These are phyloP conservation scores for Brassica carinata DNA, from an alignment of 345 rosid genomes.

Conservation along the genomic window DNA sequence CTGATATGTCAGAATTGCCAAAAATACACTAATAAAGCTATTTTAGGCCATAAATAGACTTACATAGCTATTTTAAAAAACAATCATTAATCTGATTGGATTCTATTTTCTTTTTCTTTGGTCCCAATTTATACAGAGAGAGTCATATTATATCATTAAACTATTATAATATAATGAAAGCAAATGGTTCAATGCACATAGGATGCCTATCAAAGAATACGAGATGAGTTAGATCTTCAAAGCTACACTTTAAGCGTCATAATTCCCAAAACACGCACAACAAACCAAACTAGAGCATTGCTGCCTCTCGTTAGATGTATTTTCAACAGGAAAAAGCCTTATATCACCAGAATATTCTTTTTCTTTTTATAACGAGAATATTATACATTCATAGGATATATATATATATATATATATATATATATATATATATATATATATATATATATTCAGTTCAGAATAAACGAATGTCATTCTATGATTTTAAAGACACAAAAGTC, in stretches of 20 bases:
- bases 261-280: constrained; percentile 6
- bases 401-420: too few species aligned
- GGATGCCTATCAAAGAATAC: not conserved
- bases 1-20: constrained; percentile 3
- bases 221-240: not conserved
- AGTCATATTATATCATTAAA: not conserved
- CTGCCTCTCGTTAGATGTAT: too few species aligned
- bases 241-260: not conserved
- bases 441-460: too few species aligned
- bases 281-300: not conserved
- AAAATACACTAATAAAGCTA: not conserved
- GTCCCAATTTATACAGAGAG: not conserved
- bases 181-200: not conserved
- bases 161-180: not conserved
- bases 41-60: constrained; percentile 1
- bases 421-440: too few species aligned
- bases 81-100: not conserved
- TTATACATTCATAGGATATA: not conserved
- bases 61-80: constrained; percentile 2
- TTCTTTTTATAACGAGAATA: not conserved
- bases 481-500: not conserved
- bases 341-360: not conserved
- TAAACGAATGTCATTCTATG: not conserved
- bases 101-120: not conserved
- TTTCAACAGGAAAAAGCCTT: not conserved